phyloP scores from a whole-genome alignment of 2,329 filamentous ascomycete genomes.

The Calonectria leucothoes region DNA sequence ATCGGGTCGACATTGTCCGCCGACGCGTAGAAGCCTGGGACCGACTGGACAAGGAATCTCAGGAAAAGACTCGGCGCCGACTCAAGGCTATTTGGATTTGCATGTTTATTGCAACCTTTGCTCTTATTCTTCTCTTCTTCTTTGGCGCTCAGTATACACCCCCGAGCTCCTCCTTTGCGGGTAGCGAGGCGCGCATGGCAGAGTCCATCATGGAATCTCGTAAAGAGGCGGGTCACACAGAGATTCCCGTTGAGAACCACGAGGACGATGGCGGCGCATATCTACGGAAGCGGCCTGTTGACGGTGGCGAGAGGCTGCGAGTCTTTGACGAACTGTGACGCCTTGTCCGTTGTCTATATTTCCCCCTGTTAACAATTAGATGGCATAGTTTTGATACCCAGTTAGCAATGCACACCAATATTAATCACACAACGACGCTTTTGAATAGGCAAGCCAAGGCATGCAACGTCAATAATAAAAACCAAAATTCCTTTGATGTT shows the following conservation, averaged over 20 bases:
- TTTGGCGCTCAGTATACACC: constrained; percentile 43
- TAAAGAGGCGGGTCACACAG: constrained; percentile 35
- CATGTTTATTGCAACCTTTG: constrained; percentile 60
- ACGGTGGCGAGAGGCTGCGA: constrained; percentile 52
- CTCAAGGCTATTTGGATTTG: constrained; percentile 74
- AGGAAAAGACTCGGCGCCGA: constrained; percentile 73
- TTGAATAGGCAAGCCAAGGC: not conserved
- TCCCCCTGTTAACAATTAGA: constrained; percentile 13
- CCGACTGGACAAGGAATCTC: constrained; percentile 73
- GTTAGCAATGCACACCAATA: constrained; percentile 5
- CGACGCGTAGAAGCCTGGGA: constrained; percentile 76
- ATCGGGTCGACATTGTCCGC: constrained; percentile 73
- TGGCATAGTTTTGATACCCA: constrained; percentile 32
- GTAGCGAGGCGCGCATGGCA: constrained; percentile 29
- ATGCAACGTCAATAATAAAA: not conserved
- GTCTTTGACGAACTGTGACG: constrained; percentile 60
- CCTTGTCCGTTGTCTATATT: constrained; percentile 4
- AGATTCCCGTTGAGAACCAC: constrained; percentile 31
- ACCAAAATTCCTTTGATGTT: not conserved
- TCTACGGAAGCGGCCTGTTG: constrained; percentile 40
- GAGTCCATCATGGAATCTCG: constrained; percentile 38
- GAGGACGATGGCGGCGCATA: constrained; percentile 37
- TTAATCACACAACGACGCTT: not conserved
- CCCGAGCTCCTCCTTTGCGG: constrained; percentile 19
- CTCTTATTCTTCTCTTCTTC: constrained; percentile 59